Conservation (phyloP, 2,329 filamentous ascomycete genomes). For the Diaporthe sp. region DNA sequence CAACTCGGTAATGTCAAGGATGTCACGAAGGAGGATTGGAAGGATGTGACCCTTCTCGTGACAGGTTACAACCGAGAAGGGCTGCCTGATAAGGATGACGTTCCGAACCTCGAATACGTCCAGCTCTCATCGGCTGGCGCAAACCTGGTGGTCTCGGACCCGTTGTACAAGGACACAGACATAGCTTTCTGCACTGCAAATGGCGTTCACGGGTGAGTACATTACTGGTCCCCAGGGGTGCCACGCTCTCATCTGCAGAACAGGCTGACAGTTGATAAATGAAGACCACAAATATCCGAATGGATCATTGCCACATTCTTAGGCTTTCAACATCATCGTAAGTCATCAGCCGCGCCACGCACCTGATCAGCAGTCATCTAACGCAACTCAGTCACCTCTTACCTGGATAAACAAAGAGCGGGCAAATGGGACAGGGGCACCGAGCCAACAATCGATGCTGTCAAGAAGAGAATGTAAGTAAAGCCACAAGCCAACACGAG, state of each 20-base stretch:
- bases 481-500: fast-evolving
- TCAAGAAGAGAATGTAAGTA: constrained; percentile 60
- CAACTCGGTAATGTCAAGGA: constrained; percentile 44
- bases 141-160: constrained; percentile 58
- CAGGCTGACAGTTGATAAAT: not conserved
- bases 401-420: constrained; percentile 55
- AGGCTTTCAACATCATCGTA: constrained; percentile 58
- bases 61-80: constrained; percentile 51
- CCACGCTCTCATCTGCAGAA: not conserved
- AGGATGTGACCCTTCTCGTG: constrained; percentile 56
- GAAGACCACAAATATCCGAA: constrained; percentile 66
- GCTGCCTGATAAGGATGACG: constrained; percentile 55
- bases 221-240: not conserved
- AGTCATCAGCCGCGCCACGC: constrained; percentile 35
- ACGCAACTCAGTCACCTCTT: constrained; percentile 52
- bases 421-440: constrained; percentile 54
- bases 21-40: constrained; percentile 53
- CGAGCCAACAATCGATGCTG: constrained; percentile 53
- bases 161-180: constrained; percentile 61
- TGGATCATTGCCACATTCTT: constrained; percentile 66
- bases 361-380: not conserved
- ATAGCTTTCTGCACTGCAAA: constrained; percentile 65
- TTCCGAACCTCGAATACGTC: constrained; percentile 61
- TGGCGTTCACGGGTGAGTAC: constrained; percentile 64
- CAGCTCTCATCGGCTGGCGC: constrained; percentile 66